These are phyloP conservation scores for Candida tunisiensis DNA, from an alignment of 1,139 yeast genomes.

Conservation along the genomic window DNA sequence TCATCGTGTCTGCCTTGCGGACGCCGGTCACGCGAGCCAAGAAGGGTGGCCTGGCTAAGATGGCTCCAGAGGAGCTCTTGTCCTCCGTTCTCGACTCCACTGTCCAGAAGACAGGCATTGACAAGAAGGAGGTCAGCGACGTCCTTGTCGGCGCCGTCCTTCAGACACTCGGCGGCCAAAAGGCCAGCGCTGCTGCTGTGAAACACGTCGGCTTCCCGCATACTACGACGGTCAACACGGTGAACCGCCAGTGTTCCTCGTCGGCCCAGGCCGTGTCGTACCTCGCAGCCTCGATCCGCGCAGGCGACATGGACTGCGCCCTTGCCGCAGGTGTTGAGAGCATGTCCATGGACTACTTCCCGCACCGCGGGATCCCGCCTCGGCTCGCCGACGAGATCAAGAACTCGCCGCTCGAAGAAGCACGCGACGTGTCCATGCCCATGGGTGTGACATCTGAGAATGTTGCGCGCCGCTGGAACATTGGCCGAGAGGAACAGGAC, in stretches of 20 bases:
- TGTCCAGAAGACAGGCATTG: constrained; percentile 15
- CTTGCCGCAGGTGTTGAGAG: constrained; percentile 30
- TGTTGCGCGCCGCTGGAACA: constrained; percentile 16
- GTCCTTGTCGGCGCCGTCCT: constrained; percentile 20
- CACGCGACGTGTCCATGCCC: constrained; percentile 22
- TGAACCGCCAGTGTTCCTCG: constrained; percentile 28
- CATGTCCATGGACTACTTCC: constrained; percentile 27
- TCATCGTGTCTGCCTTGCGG: constrained; percentile 22
- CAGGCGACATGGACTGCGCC: constrained; percentile 21
- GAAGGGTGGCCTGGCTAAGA: constrained; percentile 23
- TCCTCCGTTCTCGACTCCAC: constrained; percentile 19
- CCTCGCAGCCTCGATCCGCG: constrained; percentile 18
- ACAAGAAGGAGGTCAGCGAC: constrained; percentile 17
- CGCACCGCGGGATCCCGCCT: constrained; percentile 23
- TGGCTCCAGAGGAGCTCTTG: constrained; percentile 24
- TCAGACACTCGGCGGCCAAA: constrained; percentile 21
- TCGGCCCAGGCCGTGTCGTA: constrained; percentile 26
- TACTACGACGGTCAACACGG: constrained; percentile 23
- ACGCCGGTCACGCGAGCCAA: constrained; percentile 23
- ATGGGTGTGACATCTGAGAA: constrained; percentile 26
- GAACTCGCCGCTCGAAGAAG: constrained; percentile 12
- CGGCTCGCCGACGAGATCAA: constrained; percentile 14
- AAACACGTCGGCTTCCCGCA: constrained; percentile 23
- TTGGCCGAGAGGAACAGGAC: constrained; percentile 20
- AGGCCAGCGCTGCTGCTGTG: constrained; percentile 19